These are phyloP conservation scores for Diaporthe batatas DNA, from an alignment of 2,329 filamentous ascomycete genomes.

Conservation along the genomic window DNA sequence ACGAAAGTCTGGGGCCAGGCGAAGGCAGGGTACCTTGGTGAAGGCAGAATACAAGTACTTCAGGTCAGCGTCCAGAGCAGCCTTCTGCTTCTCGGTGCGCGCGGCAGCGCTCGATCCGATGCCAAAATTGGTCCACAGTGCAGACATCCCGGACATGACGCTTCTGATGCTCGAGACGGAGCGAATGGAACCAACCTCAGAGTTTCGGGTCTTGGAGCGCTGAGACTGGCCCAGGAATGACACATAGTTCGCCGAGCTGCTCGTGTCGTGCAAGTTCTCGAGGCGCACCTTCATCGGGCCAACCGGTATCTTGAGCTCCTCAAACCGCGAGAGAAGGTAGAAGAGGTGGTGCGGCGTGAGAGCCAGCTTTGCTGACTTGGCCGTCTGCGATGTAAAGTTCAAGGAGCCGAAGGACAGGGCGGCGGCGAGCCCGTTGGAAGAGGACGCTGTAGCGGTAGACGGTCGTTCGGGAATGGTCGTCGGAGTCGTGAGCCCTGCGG, in stretches of 20 bases:
- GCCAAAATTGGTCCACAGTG: conserved; percentile 90
- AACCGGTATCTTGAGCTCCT: conserved; percentile 89
- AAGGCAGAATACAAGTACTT: conserved; percentile 99
- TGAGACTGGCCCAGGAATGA: conserved; percentile 92
- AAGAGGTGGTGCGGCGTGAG: conserved; percentile 97
- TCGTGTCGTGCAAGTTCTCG: conserved; percentile 92
- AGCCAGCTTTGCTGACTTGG: conserved; percentile 91
- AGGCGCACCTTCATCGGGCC: conserved; percentile 96
- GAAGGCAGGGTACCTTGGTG: conserved; percentile 95
- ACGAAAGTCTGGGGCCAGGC: conserved; percentile 91
- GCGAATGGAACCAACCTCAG: conserved; percentile 91
- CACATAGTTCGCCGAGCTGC: conserved; percentile 90
- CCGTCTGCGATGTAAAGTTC: conserved; percentile 84
- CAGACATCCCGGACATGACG: conserved; percentile 97
- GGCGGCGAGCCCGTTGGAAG: conserved; percentile 81
- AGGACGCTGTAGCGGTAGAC: conserved; percentile 73
- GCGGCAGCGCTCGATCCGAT: conserved; percentile 82
- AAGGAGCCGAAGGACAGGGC: conserved; percentile 89
- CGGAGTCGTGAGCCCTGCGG: conserved; percentile 60
- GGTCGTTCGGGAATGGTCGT: conserved; percentile 70
- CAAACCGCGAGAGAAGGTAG: conserved; percentile 94
- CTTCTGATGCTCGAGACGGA: conserved; percentile 97
- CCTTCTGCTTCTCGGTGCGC: conserved; percentile 91
- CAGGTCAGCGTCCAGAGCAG: conserved; percentile 84
- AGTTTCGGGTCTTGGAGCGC: conserved; percentile 81